These are phyloP conservation scores for Schizophyllum commune DNA, from an alignment of 1,284 basidiomycete genomes.

Conservation along the genomic window DNA sequence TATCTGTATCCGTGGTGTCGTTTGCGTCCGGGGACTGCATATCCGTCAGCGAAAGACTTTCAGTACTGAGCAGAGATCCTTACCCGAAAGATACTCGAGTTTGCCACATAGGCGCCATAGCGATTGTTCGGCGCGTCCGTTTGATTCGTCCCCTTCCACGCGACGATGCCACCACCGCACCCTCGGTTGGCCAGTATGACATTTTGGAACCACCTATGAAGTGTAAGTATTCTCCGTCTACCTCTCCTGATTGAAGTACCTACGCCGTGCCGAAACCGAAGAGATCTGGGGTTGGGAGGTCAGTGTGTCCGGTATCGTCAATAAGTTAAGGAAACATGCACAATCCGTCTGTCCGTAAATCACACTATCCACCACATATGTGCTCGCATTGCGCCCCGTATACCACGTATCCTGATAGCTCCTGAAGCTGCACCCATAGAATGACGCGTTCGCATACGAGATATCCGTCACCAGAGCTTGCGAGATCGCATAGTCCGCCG, in stretches of 20 bases:
- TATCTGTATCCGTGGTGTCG: slow-evolving; percentile 34
- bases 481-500: slow-evolving; percentile 52
- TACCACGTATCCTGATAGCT: slow-evolving; percentile 67
- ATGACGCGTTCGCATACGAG: slow-evolving; percentile 56
- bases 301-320: not conserved
- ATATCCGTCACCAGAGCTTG: slow-evolving; percentile 55
- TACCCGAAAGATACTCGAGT: slow-evolving; percentile 53
- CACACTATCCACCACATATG: slow-evolving; percentile 54
- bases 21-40: slow-evolving; percentile 54
- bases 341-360: slow-evolving; percentile 61
- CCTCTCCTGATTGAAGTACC: slow-evolving; percentile 12
- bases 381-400: slow-evolving; percentile 50
- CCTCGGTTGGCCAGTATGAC: slow-evolving; percentile 52
- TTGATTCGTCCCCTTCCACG: slow-evolving; percentile 52
- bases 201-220: slow-evolving; percentile 50
- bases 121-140: slow-evolving; percentile 45
- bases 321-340: slow-evolving; percentile 23
- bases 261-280: slow-evolving; percentile 54
- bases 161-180: slow-evolving; percentile 54
- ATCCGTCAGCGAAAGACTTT: not conserved
- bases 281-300: slow-evolving; percentile 35
- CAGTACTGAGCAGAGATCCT: slow-evolving; percentile 13
- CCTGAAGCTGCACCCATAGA: slow-evolving; percentile 58
- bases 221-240: not conserved
- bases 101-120: slow-evolving; percentile 54